Base-by-base conservation (phyloP, 2,329 filamentous ascomycete genomes). In the Claviceps pazoutovae region DNA sequence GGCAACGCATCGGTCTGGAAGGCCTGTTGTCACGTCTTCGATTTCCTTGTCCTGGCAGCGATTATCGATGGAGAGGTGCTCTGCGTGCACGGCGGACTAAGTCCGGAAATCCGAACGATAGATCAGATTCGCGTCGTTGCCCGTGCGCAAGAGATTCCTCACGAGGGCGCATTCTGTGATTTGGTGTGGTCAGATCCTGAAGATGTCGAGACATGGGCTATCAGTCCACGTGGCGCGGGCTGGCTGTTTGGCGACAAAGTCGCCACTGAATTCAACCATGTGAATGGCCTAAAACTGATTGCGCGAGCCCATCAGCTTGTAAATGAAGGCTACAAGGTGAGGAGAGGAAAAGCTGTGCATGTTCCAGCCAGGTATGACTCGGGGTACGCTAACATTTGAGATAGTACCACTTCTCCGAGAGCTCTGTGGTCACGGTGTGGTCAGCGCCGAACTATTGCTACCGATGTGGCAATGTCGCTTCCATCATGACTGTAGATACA, bases 1-100 rank as follows among this genome's bases (percentile, higher is more conserved):
- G 93, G 93, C 63, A 97, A 96, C 64, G 89, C 93, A 13, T 96
- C 94, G 48, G 93, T 98, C n/a, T 98, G 93, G 93, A 95, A 98
- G 69, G 93, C 95, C 54, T 98, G 96, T 68, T 98, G 93, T 57
- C 93, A 98, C 66, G 95, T 98, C 71, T 98, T 98, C 67, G 93
- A 98, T 68, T 98, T 95, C 68, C 80, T 98, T 34, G 95, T 94
- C 2, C 77, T 98, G 21, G 93, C 88, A 52, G 94, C 95, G 56
- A 95, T 98, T 58, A 95, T 98, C 61, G 94, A 98, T 64, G 87
- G 96, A 62, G 89, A 96, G 64, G 95, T 98, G 55, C 95, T 98
- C 63, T 98, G 93, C 66, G 93, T 98, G 36, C 93, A 98, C 68
- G 93, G 93, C 61, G 93, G 87, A 39, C 74, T 93, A 39, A 90